Base-by-base conservation (phyloP, 2,329 filamentous ascomycete genomes). In the Lecanicillium sp. region DNA sequence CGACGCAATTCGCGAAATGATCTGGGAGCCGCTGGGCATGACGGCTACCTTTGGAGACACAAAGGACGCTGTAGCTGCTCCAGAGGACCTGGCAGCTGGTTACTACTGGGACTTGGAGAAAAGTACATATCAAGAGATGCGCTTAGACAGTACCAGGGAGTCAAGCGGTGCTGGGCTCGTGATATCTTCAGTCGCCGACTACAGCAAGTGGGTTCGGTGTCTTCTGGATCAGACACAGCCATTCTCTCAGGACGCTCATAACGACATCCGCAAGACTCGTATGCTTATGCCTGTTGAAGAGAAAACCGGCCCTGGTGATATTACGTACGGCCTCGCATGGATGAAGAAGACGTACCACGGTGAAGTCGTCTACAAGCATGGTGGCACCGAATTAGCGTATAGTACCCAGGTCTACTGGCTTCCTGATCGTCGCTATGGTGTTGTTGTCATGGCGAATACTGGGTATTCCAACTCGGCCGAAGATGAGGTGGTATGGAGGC, bases 201-300 rank as follows among this genome's bases (percentile, higher is more conserved):
- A 72, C 48, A 51, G 60, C 2, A 65, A 63, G 46, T 79, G 73
- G 73, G 46, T 75, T 3, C 55, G 57, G 18, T 68, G 65, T 15
- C 54, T 75, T 17, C 52, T 78, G 17, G 49, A 59, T 9, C 29
- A 51, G 33, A 29, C 42, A 0, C 35, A 30, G 4, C 52, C 53
- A 7, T 47, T 59, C 9, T 53, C 53, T 2, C 27, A 43, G 6
- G 43, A 27, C 0, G 48, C 47, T 2, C 56, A 58, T 35, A 14
- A 38, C 3, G 55, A 59, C 15, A 34, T 40, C 12, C 37, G 35
- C 12, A 42, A 14, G 33, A 8, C 36, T 16, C 36, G 40, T 6
- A 42, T 36, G 33, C 28, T 40, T n/a, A 32, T 13, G 5, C 19
- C 11, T 4, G 12, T 9, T 1, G 2, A 11, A 13, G 38, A 40